A percentile compares a stretch with the other conserved stretches of the same genome.
phyloP scores from a whole-genome alignment of 1,284 basidiomycete species.

The Coniferiporia sulphurascens region DNA sequence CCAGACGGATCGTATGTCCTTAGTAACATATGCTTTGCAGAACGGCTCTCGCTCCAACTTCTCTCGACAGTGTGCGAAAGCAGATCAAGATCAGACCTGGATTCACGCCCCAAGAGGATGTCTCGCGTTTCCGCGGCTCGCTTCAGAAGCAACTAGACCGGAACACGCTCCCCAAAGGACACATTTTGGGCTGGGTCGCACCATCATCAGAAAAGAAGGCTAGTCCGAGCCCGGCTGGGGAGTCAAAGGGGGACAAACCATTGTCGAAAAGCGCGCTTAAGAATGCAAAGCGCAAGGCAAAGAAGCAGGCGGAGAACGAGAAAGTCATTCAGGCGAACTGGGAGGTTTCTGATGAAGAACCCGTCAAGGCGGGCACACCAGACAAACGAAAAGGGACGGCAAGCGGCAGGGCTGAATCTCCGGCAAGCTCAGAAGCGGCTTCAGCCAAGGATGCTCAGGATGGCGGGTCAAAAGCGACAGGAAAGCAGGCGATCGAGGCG shows the following conservation, averaged over 20 bases:
- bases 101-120: constrained; percentile 92
- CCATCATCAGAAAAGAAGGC: constrained; percentile 39
- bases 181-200: constrained; percentile 75
- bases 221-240: constrained; percentile 23
- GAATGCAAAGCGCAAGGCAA: constrained; percentile 77
- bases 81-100: constrained; percentile 89
- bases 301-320: constrained; percentile 57
- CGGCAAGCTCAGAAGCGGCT: background rate
- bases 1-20: constrained; percentile 83
- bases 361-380: constrained; percentile 21
- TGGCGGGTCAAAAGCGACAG: constrained; percentile 3
- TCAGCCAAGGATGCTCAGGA: background rate
- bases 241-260: constrained; percentile 22
- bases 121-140: constrained; percentile 75
- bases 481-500: constrained; percentile 24
- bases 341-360: constrained; percentile 70
- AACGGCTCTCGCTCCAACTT: constrained; percentile 15
- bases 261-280: constrained; percentile 37
- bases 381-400: constrained; percentile 16
- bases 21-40: constrained; percentile 6
- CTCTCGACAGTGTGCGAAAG: constrained; percentile 68
- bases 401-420: constrained; percentile 12
- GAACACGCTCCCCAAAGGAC: constrained; percentile 61
- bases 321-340: constrained; percentile 60
- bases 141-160: constrained; percentile 70